Percentiles rank a stretch among this genome's conserved stretches.
These are phyloP conservation scores for Tillandsia leiboldiana DNA, from an alignment of 176 grass and related monocot genomes.

Conservation along the genomic window DNA sequence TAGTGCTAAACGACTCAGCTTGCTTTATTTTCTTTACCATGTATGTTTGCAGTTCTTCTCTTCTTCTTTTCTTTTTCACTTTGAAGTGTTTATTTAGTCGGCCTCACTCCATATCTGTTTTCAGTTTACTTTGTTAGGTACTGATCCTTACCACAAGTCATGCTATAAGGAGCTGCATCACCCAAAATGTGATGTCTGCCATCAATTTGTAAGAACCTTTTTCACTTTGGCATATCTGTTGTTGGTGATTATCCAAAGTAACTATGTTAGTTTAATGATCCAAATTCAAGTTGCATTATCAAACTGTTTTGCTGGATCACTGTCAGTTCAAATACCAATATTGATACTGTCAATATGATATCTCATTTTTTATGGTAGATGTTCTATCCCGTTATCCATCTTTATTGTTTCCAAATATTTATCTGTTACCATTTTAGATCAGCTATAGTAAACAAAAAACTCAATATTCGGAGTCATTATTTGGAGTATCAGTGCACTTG, in stretches of 20 bases:
- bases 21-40: constrained; percentile 6
- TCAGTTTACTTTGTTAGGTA: constrained; percentile 76
- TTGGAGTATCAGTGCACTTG: too few species aligned
- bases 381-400: not conserved
- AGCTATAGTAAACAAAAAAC: too few species aligned
- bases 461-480: too few species aligned
- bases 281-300: not conserved
- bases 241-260: not conserved
- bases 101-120: constrained; percentile 18
- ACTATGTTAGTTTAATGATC: not conserved
- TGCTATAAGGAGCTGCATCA: constrained; percentile 96
- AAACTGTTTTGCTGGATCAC: too few species aligned
- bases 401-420: not conserved
- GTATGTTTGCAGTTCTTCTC: not conserved
- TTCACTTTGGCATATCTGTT: not conserved
- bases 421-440: not conserved
- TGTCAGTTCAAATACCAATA: too few species aligned
- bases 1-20: constrained; percentile 2
- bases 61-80: not conserved
- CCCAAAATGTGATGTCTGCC: constrained; percentile 91
- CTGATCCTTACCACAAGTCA: constrained; percentile 64
- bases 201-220: constrained; percentile 77
- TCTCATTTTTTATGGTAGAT: too few species aligned
- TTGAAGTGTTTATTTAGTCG: constrained; percentile 2
- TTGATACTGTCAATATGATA: too few species aligned